Conservation (phyloP, 148 eudicot genomes). For the Rheum nobile region DNA sequence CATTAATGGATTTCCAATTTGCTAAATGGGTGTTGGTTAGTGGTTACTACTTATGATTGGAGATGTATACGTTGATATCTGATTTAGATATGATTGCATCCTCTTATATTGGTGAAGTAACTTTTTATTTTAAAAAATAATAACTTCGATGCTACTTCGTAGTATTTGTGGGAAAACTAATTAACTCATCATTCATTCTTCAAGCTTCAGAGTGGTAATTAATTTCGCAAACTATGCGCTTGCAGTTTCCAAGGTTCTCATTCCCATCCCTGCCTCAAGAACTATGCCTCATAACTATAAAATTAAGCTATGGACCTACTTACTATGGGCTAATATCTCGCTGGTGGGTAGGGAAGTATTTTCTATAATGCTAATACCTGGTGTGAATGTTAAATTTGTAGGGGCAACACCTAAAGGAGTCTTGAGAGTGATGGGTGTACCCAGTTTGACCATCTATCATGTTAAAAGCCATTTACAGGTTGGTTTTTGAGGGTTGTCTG, state of each 20-base stretch:
- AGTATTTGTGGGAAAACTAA: neutral
- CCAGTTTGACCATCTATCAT: conserved; percentile 66
- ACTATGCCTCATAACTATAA: neutral
- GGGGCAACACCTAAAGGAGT: conserved; percentile 85
- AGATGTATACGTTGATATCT: neutral
- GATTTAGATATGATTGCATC: neutral
- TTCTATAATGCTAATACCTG: neutral
- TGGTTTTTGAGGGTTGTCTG: neutral
- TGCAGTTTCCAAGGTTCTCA: neutral
- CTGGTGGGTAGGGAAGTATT: neutral
- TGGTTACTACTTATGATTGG: neutral
- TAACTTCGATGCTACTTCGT: neutral
- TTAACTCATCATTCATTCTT: neutral
- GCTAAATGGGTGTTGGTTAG: neutral
- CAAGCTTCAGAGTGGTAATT: neutral
- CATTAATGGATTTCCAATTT: neutral
- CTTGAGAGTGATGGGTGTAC: conserved; percentile 69
- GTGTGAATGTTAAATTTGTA: conserved; percentile 10
- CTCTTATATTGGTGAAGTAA: neutral
- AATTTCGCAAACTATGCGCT: neutral
- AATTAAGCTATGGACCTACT: neutral
- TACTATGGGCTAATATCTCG: neutral
- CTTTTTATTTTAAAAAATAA: neutral
- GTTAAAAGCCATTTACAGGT: conserved; percentile 89
- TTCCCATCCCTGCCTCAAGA: neutral